Base-by-base conservation (phyloP, 257 asterid genomes). In the Nicotiana tomentosiformis region DNA sequence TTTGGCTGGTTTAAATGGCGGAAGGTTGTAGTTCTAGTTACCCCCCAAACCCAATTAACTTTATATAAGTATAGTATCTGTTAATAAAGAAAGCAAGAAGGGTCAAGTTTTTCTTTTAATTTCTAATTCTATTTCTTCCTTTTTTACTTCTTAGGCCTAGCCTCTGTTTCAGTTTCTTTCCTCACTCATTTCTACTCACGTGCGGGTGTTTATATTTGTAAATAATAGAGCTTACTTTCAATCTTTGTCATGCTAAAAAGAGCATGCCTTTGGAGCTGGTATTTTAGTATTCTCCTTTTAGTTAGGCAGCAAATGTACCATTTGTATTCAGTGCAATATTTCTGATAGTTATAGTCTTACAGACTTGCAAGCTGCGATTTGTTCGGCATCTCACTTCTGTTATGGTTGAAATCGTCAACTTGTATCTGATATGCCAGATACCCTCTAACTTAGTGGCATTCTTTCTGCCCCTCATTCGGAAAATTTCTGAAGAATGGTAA, bases 21-120 rank as follows among this genome's bases (percentile, higher is more conserved):
- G 20, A 83, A 80, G 65, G 64, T 81, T 87, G 90, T 84, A 65
- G 83, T 81, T 82, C 3, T 83, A 66, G 82, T 33, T 16, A 37
- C 82, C 84, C 77, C 82, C 60, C 58, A 43, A 8, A 43, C 11
- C 51, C 10, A 7, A 9, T 60, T 82, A 87, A 58, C 86, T 86
- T 62, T 32, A 87, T 91, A 90, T 83, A 77, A 85, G 83, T 55
- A 46, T 66, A 81, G 46, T 51, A 53, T 81, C 33, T 66, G 64
- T 80, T 62, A 68, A 79, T 64, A 79, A 61, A 79, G 32, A 20
- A 60, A 60, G 82, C 30, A 61, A 60, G 82, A 80, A 65, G 77
- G 64, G 76, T 49, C 66, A 65, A 65, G 26, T 43, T 46, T 46
- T 43, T 55, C 8, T 26, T 43, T 53, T 26, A 49, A 33, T 65